phyloP scores from a whole-genome alignment of 108 stramenopile genomes.

The Nitzschia inconspicua region DNA sequence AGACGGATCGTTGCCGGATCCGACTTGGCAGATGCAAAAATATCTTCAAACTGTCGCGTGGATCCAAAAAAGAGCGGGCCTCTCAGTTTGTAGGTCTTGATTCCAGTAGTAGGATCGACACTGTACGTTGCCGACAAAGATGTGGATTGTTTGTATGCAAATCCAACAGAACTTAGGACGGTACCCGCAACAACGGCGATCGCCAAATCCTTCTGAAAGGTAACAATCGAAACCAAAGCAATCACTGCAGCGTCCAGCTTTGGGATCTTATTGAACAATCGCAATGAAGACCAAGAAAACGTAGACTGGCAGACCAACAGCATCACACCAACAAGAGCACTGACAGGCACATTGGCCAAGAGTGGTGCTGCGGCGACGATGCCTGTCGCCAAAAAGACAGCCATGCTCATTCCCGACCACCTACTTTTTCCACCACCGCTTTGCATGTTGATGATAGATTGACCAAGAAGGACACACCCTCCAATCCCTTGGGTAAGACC shows the following conservation, averaged over 20 bases:
- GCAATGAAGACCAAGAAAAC: constrained; percentile 70
- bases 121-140: constrained; percentile 31
- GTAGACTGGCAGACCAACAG: constrained; percentile 75
- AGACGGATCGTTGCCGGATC: constrained; percentile 68
- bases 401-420: constrained; percentile 72
- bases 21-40: constrained; percentile 46
- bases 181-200: constrained; percentile 66
- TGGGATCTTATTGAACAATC: constrained; percentile 67
- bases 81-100: constrained; percentile 56
- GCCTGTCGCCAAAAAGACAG: constrained; percentile 62
- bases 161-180: constrained; percentile 63
- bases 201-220: constrained; percentile 67
- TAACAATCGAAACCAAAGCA: constrained; percentile 55
- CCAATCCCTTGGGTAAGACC: constrained; percentile 80
- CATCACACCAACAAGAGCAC: constrained; percentile 76
- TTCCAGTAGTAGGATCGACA: background rate
- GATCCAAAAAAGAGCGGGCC: constrained; percentile 89
- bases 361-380: constrained; percentile 69
- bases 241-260: constrained; percentile 69
- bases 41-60: constrained; percentile 37
- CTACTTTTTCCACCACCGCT: constrained; percentile 63
- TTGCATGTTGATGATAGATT: constrained; percentile 77
- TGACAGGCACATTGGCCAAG: constrained; percentile 64
- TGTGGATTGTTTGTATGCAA: constrained; percentile 75
- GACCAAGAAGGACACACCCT: constrained; percentile 82